Conservation (phyloP, 2,329 filamentous ascomycete species). For the Fusarium pininemorale region DNA sequence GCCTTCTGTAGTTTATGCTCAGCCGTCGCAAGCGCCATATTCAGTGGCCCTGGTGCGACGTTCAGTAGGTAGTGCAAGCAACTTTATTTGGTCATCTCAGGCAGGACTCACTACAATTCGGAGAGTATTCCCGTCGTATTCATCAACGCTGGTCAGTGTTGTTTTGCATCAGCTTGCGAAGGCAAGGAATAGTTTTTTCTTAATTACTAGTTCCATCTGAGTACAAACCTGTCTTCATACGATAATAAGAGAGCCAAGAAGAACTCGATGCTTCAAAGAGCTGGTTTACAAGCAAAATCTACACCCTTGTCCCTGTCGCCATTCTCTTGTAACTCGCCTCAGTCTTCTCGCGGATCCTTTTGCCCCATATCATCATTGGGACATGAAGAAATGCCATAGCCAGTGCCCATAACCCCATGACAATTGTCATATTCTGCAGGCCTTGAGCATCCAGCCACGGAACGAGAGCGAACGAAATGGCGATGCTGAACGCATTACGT, state of each 20-base stretch:
- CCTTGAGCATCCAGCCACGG: conserved; percentile 23
- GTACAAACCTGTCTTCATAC: neutral
- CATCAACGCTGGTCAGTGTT: neutral
- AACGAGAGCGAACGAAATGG: conserved; percentile 20
- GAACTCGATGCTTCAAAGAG: neutral
- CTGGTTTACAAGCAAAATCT: fast-evolving
- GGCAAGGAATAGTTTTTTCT: neutral
- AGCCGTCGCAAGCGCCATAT: no score
- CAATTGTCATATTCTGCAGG: conserved; percentile 20
- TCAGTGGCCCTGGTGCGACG: no score
- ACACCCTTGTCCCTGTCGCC: neutral
- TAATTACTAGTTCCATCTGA: fast-evolving
- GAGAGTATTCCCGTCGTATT: neutral
- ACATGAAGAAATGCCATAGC: conserved; percentile 14
- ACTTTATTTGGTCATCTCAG: no score
- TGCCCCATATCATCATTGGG: conserved; percentile 17
- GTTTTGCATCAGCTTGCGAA: fast-evolving
- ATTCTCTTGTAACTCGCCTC: conserved; percentile 8
- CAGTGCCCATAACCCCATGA: conserved; percentile 14
- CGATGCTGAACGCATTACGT: conserved; percentile 22
- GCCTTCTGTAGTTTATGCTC: no score
- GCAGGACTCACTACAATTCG: no score
- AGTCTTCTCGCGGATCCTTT: conserved; percentile 8
- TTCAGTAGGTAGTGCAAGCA: no score
- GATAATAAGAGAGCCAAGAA: neutral